Base-by-base conservation (phyloP, 179 eudicot genomes). In the Silene noctiflora region DNA sequence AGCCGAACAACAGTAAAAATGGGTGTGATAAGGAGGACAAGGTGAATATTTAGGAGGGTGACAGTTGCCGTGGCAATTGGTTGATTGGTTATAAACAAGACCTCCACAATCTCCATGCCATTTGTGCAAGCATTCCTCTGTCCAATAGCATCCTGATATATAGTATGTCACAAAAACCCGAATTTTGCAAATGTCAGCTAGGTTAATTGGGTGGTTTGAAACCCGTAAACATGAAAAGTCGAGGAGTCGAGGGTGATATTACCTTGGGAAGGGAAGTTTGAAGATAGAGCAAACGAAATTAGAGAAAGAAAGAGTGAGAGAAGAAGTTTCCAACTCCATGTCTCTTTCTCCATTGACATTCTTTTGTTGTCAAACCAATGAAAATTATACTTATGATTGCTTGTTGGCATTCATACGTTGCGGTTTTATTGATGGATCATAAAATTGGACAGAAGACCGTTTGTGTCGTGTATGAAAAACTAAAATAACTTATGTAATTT, bases 231-330 rank as follows among this genome's bases (percentile, higher is more conserved):
- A 44, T 44, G 13, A 44, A 11, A 44, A 44, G 14, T 42, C 46
- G 12, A 42, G 42, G 42, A 44, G 13, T 44, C 13, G 51, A 44
- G 51, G 51, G 51, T 44, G 51, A 0, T 78, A 82, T 44, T 78
- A 82, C 84, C 84, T 82, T 82, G 82, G 12, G 84, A 71, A 51
- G 82, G 79, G 21, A 82, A 78, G 20, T 78, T 71, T 51, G 73
- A 72, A 39, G 76, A 74, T 6, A 74, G 44, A 64, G 69, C 72
- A 20, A 61, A 22, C 42, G 4, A 61, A 58, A 59, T 12, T 65
- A 71, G 53, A 48, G 74, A 75, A n/a, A 82, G 24, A 71, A 58
- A 58, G 13, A 77, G 67, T 29, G 68, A 11, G 10, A 78, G 62
- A 14, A 82, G 25, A 33, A 67, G 19, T 13, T 55, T 81, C 62